Evolutionary conservation across 768 basidiomycete genomes (phyloP), one percentile per base, ranked within the genome.

Genomic region (Tricholoma matsutake): DNA sequence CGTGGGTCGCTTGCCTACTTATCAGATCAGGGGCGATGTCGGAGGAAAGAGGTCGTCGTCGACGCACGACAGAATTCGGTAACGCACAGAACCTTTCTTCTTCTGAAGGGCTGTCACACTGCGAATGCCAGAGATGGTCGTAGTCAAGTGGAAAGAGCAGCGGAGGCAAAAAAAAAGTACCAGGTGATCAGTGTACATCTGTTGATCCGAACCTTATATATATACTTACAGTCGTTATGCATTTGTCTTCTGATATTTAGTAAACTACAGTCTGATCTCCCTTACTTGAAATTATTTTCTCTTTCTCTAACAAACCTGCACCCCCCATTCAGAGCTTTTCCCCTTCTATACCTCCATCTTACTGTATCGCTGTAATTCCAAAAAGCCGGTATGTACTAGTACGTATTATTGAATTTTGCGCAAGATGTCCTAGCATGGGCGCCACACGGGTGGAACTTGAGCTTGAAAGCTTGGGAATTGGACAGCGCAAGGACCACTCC

Each of bases 21-120:
- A 58, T 67, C 61, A 60, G 59, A 67, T 67, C 67, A 68, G 67
- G 58, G 57, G 58, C 34, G 64, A 61, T 59, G 49, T 66, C 67
- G 61, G 65, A 43, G 62, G 39, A 37, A 60, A 31, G 31, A 31
- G 39, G 34, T 31, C 39, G 59, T 56, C 11, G 47, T 39, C 45
- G 57, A 62, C 57, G 59, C 59, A 60, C 59, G 34, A 52, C 28
- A 43, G 8, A 29, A 16, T 29, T n/a, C 35, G 49, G 53, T 22
- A 35, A 32, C 45, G 25, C 58, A 51, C 58, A 39, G 25, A 49
- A 39, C n/a, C 29, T 41, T 55, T 20, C 59, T 29, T 25, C 11
- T 45, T 41, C 37, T 9, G 14, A 37, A 9, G 32, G 25, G 20
- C 6, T n/a, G n/a, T n/a, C 29, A 39, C 37, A n/a, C 34, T 31